Conservation (phyloP, 331 rosid genomes). For the Quercus phellos region DNA sequence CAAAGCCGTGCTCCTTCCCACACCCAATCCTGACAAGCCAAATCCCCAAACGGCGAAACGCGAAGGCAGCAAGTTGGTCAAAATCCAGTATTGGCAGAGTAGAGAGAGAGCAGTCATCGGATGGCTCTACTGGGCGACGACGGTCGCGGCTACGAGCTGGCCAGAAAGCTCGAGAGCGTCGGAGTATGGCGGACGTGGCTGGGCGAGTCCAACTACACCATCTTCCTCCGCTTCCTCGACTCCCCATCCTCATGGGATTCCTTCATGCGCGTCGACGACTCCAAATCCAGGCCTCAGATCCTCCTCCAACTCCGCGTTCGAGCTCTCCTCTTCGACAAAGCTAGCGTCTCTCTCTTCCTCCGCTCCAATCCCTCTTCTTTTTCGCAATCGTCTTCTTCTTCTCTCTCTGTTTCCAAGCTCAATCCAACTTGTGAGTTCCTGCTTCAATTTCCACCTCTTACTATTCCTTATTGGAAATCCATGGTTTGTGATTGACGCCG, state of each 20-base stretch:
- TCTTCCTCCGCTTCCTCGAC: conserved; percentile 52
- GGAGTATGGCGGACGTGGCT: conserved; percentile 87
- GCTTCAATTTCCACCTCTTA: neutral
- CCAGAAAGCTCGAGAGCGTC: conserved; percentile 56
- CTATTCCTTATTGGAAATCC: neutral
- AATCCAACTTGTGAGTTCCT: conserved; percentile 54
- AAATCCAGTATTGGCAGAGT: no score
- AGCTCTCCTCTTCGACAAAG: conserved; percentile 93
- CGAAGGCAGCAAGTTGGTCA: neutral
- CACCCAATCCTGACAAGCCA: no score
- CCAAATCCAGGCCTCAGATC: conserved; percentile 69
- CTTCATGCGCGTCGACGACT: conserved; percentile 55
- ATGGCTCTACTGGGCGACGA: conserved; percentile 85
- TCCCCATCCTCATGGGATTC: conserved; percentile 81
- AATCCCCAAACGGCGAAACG: no score
- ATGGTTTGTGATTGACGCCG: neutral
- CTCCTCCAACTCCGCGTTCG: conserved; percentile 85
- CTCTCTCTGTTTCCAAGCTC: conserved; percentile 44
- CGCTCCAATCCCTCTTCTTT: conserved; percentile 36
- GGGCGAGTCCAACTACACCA: conserved; percentile 58
- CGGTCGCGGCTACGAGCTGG: conserved; percentile 83
- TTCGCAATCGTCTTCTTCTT: conserved; percentile 17
- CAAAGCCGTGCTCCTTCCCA: no score
- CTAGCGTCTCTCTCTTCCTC: conserved; percentile 57
- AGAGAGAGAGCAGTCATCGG: no score